Percentiles rank a stretch among this genome's conserved stretches.
Evolutionary conservation across 108 stramenopile genomes (phyloP).

Genomic region (Cyclostephanos invisitatus): DNA sequence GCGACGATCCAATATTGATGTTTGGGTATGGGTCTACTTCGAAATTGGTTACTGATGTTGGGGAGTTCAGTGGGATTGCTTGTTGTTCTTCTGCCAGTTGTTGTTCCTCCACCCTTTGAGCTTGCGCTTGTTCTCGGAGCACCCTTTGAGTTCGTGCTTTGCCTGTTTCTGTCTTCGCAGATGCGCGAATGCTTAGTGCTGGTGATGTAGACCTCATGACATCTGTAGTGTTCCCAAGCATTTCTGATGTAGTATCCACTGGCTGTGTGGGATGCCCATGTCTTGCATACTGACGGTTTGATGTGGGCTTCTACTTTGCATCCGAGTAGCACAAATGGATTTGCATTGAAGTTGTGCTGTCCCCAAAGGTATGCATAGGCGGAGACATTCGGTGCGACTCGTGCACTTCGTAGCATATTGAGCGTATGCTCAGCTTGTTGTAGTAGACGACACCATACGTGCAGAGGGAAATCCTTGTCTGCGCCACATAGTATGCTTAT

Average conservation of each 20-base stretch:
- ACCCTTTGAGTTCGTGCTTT: too few relatives aligned
- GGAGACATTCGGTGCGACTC: background rate
- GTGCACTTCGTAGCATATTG: conserved; percentile 7
- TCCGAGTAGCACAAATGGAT: conserved; percentile 24
- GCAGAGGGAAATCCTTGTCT: conserved; percentile 15
- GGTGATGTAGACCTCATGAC: background rate
- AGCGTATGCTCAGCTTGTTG: conserved; percentile 12
- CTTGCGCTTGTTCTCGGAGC: too few relatives aligned
- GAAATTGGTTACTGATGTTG: background rate
- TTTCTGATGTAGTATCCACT: conserved; percentile 11
- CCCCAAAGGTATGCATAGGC: conserved; percentile 14
- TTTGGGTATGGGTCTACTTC: too few relatives aligned
- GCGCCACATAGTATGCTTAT: conserved; percentile 13
- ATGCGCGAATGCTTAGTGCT: conserved; percentile 1
- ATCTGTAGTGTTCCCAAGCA: conserved; percentile 9
- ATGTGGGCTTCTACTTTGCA: conserved; percentile 13
- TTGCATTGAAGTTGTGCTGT: conserved; percentile 14
- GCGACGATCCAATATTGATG: too few relatives aligned
- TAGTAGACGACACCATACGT: conserved; percentile 22
- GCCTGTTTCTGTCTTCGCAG: too few relatives aligned
- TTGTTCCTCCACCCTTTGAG: too few relatives aligned
- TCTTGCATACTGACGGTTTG: background rate
- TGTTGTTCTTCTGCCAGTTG: too few relatives aligned
- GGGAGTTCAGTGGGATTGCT: too few relatives aligned
- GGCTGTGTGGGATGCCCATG: conserved; percentile 10